phyloP scores from a whole-genome alignment of 495 filamentous ascomycete genomes.

The Poronia punctata region DNA sequence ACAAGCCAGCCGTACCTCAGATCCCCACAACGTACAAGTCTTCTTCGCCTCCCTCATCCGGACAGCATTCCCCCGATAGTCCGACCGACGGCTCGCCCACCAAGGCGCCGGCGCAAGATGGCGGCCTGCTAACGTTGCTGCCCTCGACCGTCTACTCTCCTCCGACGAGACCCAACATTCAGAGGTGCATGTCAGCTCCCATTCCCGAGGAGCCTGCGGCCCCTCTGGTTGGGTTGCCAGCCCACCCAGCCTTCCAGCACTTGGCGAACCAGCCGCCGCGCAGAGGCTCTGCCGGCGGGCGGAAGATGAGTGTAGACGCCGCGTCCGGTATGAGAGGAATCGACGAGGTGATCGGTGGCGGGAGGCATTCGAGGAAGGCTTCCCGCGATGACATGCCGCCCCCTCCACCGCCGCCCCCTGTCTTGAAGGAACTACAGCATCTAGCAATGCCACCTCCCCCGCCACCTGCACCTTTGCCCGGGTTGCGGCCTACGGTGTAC shows the following conservation, averaged over 20 bases:
- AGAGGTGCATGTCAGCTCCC: slow-evolving; percentile 68
- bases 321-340: slow-evolving; percentile 38
- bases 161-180: slow-evolving; percentile 46
- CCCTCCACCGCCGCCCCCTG: slow-evolving; percentile 47
- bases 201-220: slow-evolving; percentile 50
- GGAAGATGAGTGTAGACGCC: slow-evolving; percentile 32
- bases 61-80: slow-evolving; percentile 20
- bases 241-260: slow-evolving; percentile 48
- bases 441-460: slow-evolving; percentile 61
- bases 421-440: slow-evolving; percentile 81
- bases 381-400: slow-evolving; percentile 41
- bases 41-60: slow-evolving; percentile 22
- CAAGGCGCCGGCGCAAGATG: slow-evolving; percentile 15
- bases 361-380: slow-evolving; percentile 24
- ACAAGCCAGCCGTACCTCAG: slow-evolving; percentile 57
- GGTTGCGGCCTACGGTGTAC: slow-evolving; percentile 28
- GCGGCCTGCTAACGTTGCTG: slow-evolving; percentile 36
- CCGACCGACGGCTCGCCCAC: slow-evolving; percentile 20
- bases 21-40: slow-evolving; percentile 49
- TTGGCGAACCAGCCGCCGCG: slow-evolving; percentile 38
- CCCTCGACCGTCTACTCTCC: slow-evolving; percentile 61
- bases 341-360: slow-evolving; percentile 55
- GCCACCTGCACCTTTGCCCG: slow-evolving; percentile 53
- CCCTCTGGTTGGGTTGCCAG: slow-evolving; percentile 24
- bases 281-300: slow-evolving; percentile 19